phyloP scores from a whole-genome alignment of 768 basidiomycete species.

The Serendipita vermifera region DNA sequence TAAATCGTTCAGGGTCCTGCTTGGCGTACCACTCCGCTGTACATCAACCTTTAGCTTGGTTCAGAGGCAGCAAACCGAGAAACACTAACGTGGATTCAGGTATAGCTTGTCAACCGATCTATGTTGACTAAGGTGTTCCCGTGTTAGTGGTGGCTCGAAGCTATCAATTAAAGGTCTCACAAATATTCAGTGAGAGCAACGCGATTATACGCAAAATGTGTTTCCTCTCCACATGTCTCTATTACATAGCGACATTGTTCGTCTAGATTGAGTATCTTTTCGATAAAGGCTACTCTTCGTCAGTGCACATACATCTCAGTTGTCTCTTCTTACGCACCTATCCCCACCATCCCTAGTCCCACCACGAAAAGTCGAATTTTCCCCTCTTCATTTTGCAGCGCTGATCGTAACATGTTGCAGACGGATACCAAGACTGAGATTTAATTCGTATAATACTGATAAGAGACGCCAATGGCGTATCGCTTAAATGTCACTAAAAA shows the following conservation, averaged over 20 bases:
- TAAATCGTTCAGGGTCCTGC: conserved; percentile 44
- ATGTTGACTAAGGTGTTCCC: too few species aligned
- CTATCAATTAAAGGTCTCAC: too few species aligned
- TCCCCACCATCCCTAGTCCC: conserved; percentile 51
- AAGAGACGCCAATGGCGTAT: too few species aligned
- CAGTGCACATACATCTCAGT: neutral
- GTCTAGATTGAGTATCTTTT: conserved; percentile 50
- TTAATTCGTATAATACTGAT: too few species aligned
- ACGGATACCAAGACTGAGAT: too few species aligned
- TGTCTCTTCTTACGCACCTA: conserved; percentile 26
- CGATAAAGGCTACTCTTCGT: conserved; percentile 41
- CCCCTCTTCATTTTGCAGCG: too few species aligned
- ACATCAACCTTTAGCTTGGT: conserved; percentile 16
- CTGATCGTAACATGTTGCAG: too few species aligned
- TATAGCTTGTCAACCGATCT: conserved; percentile 47
- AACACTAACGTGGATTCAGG: conserved; percentile 34
- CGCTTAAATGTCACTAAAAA: too few species aligned
- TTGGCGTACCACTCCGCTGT: conserved; percentile 43
- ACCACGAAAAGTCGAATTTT: conserved; percentile 35
- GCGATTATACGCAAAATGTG: conserved; percentile 42
- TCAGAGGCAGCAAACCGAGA: neutral
- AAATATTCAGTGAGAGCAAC: conserved; percentile 47
- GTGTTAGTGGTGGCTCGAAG: neutral
- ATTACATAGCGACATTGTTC: conserved; percentile 36
- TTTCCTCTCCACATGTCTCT: conserved; percentile 48